Evolutionary conservation across 768 basidiomycete genomes (phyloP), one percentile per base, ranked within the genome.

Genomic region (Hysterangium stoloniferum): DNA sequence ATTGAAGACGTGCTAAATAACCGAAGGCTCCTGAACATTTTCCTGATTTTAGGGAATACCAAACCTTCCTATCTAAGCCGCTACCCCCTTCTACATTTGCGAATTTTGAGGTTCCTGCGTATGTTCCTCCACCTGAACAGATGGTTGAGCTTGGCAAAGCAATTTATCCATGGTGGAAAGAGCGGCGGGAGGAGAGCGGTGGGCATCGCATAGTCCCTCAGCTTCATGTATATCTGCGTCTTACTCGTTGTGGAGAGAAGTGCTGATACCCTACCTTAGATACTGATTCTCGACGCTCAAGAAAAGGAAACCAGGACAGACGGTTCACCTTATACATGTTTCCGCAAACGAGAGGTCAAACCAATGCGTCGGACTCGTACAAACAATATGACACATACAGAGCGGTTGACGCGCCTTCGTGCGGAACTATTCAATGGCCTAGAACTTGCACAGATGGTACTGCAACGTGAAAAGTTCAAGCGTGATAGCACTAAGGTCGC

Each of bases 271-370:
- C 19, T 51, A 20, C 54, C 53, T 37, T 52, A 40, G 52, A 20
- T 37, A 28, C 57, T 12, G 53, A 89, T 86, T 84, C 78, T 51
- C 15, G 49, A 51, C 29, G 49, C 49, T 59, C 93, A 98, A 64
- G 94, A 97, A 68, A 76, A 85, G 17, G 92, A 96, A 64, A 83
- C 83, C 40, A 76, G 76, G 57, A 91, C 89, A 49, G 93, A 95
- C 29, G 38, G 49, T 20, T 51, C 49, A 59, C 94, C 95, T 0
- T 98, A 97, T 56, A 86, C 97, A 38, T 99, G 96, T 67, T 99
- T 99, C 76, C 81, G 96, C 32, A 78, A 93, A 54, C 84, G 94
- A 48, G 95, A 98, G 64, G 84, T 86, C 66, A 98, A 98, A 64
- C 82, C 89, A 3, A 78, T 90, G 38, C 82, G 96, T 55, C 98